Conservation (phyloP, 257 asterid genomes). For the Scutellaria barbata region DNA sequence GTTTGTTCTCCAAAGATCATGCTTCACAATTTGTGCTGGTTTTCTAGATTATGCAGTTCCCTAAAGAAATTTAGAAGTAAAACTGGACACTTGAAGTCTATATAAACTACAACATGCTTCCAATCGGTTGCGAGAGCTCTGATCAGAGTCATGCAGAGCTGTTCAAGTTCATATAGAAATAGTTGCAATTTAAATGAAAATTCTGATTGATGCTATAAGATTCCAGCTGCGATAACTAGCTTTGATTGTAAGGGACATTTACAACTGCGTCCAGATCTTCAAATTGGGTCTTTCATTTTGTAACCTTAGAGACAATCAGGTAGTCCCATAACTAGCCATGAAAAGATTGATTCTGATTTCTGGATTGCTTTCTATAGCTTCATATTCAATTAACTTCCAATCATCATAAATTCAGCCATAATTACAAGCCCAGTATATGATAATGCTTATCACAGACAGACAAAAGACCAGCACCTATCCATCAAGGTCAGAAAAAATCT, state of each 20-base stretch:
- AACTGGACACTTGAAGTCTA: neutral
- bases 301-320: conserved; percentile 7
- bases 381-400: conserved; percentile 17
- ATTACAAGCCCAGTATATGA: conserved; percentile 2
- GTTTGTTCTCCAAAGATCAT: neutral
- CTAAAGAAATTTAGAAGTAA: neutral
- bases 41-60: neutral
- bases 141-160: neutral
- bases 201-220: neutral
- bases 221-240: conserved; percentile 13
- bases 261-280: neutral
- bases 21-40: conserved; percentile 6
- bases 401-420: conserved; percentile 17
- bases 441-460: neutral
- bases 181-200: neutral
- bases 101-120: neutral
- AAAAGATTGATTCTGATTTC: conserved; percentile 5
- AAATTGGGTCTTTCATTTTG: conserved; percentile 11
- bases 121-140: no score
- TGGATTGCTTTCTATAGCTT: conserved; percentile 6
- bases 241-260: conserved; percentile 13
- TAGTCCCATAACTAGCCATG: conserved; percentile 14
- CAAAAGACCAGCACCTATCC: neutral
- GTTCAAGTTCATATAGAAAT: neutral
- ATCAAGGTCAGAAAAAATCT: conserved; percentile 17